Conservation (phyloP, 371 early-diverging fungal genomes). For the Conidiobolus incongruus region DNA sequence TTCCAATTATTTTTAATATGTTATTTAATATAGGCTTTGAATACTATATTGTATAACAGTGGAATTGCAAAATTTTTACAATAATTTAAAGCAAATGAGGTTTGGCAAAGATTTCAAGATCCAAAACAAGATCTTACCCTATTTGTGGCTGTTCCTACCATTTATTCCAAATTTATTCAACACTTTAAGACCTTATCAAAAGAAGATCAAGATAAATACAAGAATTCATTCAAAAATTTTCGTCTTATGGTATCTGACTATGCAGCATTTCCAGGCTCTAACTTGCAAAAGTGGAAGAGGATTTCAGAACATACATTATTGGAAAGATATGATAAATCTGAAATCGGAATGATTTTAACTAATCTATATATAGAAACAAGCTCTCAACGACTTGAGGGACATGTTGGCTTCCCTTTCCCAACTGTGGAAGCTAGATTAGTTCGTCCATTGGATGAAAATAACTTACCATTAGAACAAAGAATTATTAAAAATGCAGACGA, state of each 20-base stretch:
- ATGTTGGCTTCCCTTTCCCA: slow-evolving; percentile 58
- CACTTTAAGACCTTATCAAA: not conserved
- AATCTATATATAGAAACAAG: slow-evolving; percentile 22
- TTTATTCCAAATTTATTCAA: slow-evolving; percentile 19
- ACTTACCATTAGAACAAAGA: slow-evolving; percentile 10
- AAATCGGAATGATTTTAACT: slow-evolving; percentile 73
- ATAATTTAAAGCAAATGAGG: slow-evolving; percentile 29
- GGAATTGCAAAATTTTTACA: slow-evolving; percentile 53
- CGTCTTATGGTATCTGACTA: slow-evolving; percentile 64
- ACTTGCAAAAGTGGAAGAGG: slow-evolving; percentile 35
- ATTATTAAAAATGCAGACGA: slow-evolving; percentile 19
- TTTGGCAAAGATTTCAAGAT: slow-evolving; percentile 32
- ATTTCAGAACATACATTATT: slow-evolving; percentile 45
- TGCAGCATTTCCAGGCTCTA: slow-evolving; percentile 40
- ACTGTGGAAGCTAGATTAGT: slow-evolving; percentile 38
- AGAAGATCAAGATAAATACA: slow-evolving; percentile 9
- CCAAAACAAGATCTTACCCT: slow-evolving; percentile 23
- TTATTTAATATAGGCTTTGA: slow-evolving; percentile 26
- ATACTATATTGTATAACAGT: slow-evolving; percentile 34
- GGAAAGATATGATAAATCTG: slow-evolving; percentile 78
- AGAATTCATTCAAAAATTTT: slow-evolving; percentile 27
- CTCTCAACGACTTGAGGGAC: slow-evolving; percentile 21
- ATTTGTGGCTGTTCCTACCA: slow-evolving; percentile 78
- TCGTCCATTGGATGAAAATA: slow-evolving; percentile 10
- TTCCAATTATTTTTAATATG: slow-evolving; percentile 6